Evolutionary conservation across 495 filamentous ascomycete genomes (phyloP), one percentile per base, ranked within the genome.

Genomic region (Aspergillus kassunensis): DNA sequence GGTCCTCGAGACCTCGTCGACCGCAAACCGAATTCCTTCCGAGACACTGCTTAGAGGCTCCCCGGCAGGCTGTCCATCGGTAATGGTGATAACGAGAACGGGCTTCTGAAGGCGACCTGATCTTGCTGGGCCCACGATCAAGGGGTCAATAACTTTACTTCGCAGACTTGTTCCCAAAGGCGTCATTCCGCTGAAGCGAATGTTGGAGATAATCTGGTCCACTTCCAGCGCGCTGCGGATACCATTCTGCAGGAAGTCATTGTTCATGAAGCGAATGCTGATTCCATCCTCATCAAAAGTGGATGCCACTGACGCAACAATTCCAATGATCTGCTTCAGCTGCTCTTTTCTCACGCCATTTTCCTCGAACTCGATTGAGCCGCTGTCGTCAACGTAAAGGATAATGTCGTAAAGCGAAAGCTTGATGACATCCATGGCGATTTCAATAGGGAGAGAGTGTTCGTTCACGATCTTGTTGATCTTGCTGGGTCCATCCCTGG

Each of bases 271-370:
- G 16, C 85, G 81, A 25, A 88, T 72, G 12, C 74, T 78, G 52
- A 89, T 83, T 24, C 85, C 85, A 64, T 89, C 86, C 21, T 80
- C 67, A 56, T 89, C 85, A 53, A 89, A 89, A 18, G 86, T 79
- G 10, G 82, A 80, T 8, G 83, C 83, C 1, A 82, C 83, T 33
- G 76, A 81, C 10, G 84, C 80, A 19, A 86, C 81, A 10, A 78
- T 75, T 7, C 74, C 69, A 21, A 89, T 66, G 49, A 87, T 86
- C 41, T 83, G 69, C 55, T 76, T 75, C 40, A 89, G 65, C 51
- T 89, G 85, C 16, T 80, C 73, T 66, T 85, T 85, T 44, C 86
- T 77, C 36, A 80, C 68, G n/a, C 84, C 84, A 49, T 76, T 74
- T 56, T 84, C 81, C 53, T 84, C 78, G 44, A 88, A 86, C 37